phyloP scores from a whole-genome alignment of 2,329 filamentous ascomycete genomes.

The Penicillium palitans region DNA sequence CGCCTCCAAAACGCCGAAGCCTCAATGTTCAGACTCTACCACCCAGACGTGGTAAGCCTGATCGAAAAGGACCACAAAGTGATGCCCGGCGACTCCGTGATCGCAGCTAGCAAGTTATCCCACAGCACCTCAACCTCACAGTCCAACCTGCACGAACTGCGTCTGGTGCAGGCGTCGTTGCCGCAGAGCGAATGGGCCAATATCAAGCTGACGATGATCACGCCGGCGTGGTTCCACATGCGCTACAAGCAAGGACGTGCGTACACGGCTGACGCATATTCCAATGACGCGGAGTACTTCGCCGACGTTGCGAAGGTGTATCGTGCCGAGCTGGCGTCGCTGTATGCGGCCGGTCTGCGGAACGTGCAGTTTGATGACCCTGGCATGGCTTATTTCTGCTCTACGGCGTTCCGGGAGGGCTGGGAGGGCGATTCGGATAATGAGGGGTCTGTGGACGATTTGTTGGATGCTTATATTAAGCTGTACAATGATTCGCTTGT shows the following conservation, averaged over 20 bases:
- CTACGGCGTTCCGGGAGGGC: slow-evolving; percentile 67
- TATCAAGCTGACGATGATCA: slow-evolving; percentile 67
- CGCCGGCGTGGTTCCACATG: slow-evolving; percentile 69
- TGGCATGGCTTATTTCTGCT: slow-evolving; percentile 71
- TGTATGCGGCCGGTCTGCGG: slow-evolving; percentile 63
- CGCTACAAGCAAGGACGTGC: too few relatives aligned
- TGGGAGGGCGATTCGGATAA: slow-evolving; percentile 69
- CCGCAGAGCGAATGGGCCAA: slow-evolving; percentile 62
- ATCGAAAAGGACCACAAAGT: slow-evolving; percentile 30
- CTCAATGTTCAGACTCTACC: slow-evolving; percentile 31
- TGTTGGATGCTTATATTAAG: slow-evolving; percentile 72
- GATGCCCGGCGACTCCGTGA: slow-evolving; percentile 31
- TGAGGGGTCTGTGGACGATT: slow-evolving; percentile 65
- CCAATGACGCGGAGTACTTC: slow-evolving; percentile 57
- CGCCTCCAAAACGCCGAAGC: slow-evolving; percentile 29
- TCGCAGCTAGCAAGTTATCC: slow-evolving; percentile 26
- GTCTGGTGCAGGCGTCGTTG: slow-evolving; percentile 35
- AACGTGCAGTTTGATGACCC: slow-evolving; percentile 69
- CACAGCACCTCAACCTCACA: slow-evolving; percentile 18
- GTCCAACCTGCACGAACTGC: slow-evolving; percentile 28
- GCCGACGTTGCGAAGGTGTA: slow-evolving; percentile 65
- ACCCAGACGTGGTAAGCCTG: slow-evolving; percentile 30
- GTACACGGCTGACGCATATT: too few relatives aligned
- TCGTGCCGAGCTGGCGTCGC: slow-evolving; percentile 58
- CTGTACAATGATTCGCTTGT: slow-evolving; percentile 72